Conservation (phyloP, 257 asterid genomes). For the Petunia secreta region DNA sequence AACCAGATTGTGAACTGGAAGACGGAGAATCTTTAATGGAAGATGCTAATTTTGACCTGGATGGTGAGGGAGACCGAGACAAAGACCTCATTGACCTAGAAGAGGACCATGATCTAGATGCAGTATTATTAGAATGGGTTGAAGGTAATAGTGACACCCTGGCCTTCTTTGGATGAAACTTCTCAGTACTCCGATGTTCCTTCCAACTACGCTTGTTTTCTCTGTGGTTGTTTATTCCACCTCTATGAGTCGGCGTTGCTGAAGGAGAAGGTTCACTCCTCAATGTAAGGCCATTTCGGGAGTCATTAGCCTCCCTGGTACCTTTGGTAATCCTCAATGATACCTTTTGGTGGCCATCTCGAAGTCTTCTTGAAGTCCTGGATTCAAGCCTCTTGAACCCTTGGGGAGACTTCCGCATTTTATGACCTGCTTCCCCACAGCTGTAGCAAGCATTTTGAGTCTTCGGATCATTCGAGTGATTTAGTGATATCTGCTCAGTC, state of each 20-base stretch:
- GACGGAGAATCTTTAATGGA: constrained; percentile 27
- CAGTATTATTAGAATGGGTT: constrained; percentile 42
- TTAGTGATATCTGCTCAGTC: constrained; percentile 7
- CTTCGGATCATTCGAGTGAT: constrained; percentile 13
- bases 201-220: constrained; percentile 41
- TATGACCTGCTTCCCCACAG: constrained; percentile 48
- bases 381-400: constrained; percentile 31
- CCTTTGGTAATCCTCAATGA: constrained; percentile 30
- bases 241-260: constrained; percentile 29
- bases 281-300: constrained; percentile 28
- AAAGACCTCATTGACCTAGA: constrained; percentile 34
- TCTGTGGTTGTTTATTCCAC: constrained; percentile 33
- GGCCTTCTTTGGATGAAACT: constrained; percentile 36
- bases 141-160: constrained; percentile 45
- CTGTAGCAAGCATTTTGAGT: constrained; percentile 34
- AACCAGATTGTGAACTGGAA: constrained; percentile 38
- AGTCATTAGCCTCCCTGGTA: constrained; percentile 32
- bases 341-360: constrained; percentile 27
- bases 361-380: constrained; percentile 31
- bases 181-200: constrained; percentile 33
- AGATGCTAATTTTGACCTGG: constrained; percentile 26
- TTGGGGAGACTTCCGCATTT: constrained; percentile 36
- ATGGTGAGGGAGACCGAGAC: constrained; percentile 22
- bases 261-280: constrained; percentile 36
- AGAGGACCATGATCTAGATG: constrained; percentile 43